Conservation (phyloP, 441 rosid species). For the Bocquillonia castaneifolia region DNA sequence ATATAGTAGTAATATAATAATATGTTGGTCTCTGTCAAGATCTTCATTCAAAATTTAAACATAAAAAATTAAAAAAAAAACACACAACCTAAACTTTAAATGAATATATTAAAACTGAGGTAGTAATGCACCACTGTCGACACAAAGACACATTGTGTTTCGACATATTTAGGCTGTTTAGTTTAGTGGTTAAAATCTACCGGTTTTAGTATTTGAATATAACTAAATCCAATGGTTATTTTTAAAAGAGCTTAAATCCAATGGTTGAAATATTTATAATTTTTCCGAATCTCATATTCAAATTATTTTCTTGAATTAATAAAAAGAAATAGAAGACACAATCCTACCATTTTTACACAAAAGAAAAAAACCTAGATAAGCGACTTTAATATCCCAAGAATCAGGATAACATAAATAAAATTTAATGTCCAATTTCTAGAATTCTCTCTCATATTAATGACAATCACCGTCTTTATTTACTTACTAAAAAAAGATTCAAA, state of each 20-base stretch:
- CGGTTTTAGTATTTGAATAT: too few species aligned
- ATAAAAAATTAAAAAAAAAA: background rate
- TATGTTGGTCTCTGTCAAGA: background rate
- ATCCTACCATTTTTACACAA: background rate
- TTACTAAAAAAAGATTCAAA: constrained; percentile 25
- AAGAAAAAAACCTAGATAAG: constrained; percentile 12
- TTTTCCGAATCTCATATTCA: too few species aligned
- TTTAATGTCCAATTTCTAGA: background rate
- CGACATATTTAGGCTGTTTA: too few species aligned
- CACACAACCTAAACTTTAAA: background rate
- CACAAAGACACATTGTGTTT: background rate
- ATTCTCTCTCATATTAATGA: constrained; percentile 32
- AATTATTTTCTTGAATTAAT: too few species aligned
- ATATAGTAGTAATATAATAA: too few species aligned
- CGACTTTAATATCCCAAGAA: constrained; percentile 27
- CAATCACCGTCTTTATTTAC: constrained; percentile 16
- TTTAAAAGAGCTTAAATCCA: too few species aligned
- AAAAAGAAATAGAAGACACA: too few species aligned
- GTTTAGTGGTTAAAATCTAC: too few species aligned
- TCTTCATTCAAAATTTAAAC: constrained; percentile 20
- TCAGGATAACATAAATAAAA: constrained; percentile 14
- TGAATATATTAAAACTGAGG: background rate
- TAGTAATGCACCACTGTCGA: constrained; percentile 1
- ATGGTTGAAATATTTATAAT: too few species aligned
- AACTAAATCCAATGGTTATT: too few species aligned